Percentiles rank a stretch among this genome's conserved stretches.
Conservation (phyloP, 768 basidiomycete genomes). For the Podaxis pistillaris region DNA sequence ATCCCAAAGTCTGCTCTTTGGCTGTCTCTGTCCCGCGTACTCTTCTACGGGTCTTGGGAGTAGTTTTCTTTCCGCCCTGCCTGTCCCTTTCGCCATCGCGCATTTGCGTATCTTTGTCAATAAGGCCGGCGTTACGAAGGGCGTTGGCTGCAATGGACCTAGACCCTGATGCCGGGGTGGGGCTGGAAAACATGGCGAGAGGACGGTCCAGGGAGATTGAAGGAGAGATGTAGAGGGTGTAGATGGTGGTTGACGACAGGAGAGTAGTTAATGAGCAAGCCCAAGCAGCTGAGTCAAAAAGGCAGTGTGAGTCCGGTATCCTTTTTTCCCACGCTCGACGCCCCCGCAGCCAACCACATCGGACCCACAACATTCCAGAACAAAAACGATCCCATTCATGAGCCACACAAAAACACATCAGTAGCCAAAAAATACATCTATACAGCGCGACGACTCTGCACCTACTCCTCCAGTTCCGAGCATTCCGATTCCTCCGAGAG, state of each 20-base stretch:
- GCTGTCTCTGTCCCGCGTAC: conserved; percentile 57
- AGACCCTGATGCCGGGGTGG: conserved; percentile 56
- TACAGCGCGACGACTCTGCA: neutral
- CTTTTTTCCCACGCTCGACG: conserved; percentile 24
- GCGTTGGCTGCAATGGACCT: conserved; percentile 60
- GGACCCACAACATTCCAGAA: conserved; percentile 1
- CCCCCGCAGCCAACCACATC: conserved; percentile 1
- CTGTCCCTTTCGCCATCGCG: conserved; percentile 59
- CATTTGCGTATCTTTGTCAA: conserved; percentile 77
- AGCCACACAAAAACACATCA: no score
- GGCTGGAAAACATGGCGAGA: conserved; percentile 53
- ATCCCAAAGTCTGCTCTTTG: conserved; percentile 49
- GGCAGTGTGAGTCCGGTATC: conserved; percentile 20
- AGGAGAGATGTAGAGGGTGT: neutral
- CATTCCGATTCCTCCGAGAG: conserved; percentile 23
- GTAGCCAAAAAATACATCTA: neutral
- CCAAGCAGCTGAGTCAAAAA: conserved; percentile 31
- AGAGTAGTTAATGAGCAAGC: conserved; percentile 23
- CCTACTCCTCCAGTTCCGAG: conserved; percentile 17
- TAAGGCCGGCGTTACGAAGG: conserved; percentile 69
- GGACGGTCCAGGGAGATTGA: neutral
- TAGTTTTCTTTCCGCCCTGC: conserved; percentile 71
- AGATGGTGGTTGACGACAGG: conserved; percentile 14
- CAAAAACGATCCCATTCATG: neutral
- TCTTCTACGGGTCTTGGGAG: conserved; percentile 62